Conservation (phyloP, 1,284 basidiomycete species). For the Pseudozyma sp. region DNA sequence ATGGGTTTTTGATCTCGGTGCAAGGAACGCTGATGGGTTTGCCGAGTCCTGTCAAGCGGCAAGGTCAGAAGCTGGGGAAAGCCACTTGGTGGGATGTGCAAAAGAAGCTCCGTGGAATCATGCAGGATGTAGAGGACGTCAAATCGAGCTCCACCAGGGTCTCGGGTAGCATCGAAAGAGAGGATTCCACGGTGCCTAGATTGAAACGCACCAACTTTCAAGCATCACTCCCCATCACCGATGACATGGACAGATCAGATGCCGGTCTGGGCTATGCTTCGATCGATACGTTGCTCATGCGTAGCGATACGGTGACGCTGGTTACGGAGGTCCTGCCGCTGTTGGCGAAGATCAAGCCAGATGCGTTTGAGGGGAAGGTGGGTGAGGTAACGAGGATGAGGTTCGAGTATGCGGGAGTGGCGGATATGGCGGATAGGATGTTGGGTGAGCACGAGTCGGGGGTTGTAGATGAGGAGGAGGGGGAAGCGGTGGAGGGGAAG, state of each 20-base stretch:
- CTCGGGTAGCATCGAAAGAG: background rate
- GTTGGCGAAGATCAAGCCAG: conserved; percentile 33
- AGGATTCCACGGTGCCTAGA: background rate
- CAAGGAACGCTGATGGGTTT: conserved; percentile 83
- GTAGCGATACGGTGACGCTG: conserved; percentile 22
- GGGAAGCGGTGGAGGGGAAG: background rate
- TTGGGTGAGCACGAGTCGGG: conserved; percentile 42
- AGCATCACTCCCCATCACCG: background rate
- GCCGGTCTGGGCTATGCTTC: conserved; percentile 24
- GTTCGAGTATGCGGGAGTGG: conserved; percentile 40
- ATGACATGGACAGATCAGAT: conserved; percentile 17
- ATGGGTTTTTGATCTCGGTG: conserved; percentile 83
- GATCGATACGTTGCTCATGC: conserved; percentile 4
- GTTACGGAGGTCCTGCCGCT: conserved; percentile 43
- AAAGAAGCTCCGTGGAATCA: conserved; percentile 66
- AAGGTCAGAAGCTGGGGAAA: conserved; percentile 77
- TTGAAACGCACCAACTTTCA: conserved; percentile 26
- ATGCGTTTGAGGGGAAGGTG: conserved; percentile 8
- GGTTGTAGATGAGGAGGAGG: conserved; percentile 8
- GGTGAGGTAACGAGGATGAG: conserved; percentile 27
- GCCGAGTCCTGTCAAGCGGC: conserved; percentile 82
- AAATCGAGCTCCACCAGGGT: conserved; percentile 1
- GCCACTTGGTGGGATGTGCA: conserved; percentile 71
- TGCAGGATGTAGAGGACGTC: conserved; percentile 66
- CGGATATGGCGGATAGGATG: conserved; percentile 25